phyloP scores from a whole-genome alignment of 2,329 filamentous ascomycete species.

The Colletotrichum cereale region DNA sequence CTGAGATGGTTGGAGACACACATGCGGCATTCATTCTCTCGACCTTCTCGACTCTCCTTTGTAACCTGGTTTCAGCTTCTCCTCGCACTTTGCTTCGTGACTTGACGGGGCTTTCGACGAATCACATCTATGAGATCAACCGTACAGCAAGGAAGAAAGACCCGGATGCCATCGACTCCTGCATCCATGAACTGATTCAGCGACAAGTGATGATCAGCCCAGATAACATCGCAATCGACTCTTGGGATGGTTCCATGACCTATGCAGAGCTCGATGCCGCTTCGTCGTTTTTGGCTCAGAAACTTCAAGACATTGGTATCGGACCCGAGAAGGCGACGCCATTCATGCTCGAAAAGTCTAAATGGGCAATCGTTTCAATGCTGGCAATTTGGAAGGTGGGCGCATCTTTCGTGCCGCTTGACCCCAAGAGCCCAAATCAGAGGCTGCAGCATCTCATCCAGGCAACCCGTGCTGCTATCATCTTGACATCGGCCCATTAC shows the following conservation, averaged over 20 bases:
- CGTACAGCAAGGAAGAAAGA: neutral
- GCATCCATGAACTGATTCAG: conserved; percentile 19
- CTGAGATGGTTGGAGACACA: conserved; percentile 1
- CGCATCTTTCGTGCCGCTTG: conserved; percentile 26
- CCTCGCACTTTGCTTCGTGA: neutral
- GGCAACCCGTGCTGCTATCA: neutral
- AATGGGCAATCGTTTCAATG: conserved; percentile 29
- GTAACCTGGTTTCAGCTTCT: neutral
- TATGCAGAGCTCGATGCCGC: conserved; percentile 40
- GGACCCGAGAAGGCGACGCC: conserved; percentile 38
- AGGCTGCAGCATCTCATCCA: conserved; percentile 20
- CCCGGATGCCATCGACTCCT: neutral
- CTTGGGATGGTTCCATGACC: conserved; percentile 34
- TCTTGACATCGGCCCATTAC: conserved; percentile 9
- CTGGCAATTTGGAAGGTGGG: conserved; percentile 32
- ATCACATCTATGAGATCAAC: neutral
- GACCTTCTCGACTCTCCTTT: conserved; percentile 12
- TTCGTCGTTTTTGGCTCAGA: conserved; percentile 38
- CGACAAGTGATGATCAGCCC: neutral
- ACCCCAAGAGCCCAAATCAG: conserved; percentile 23
- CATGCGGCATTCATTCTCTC: conserved; percentile 13
- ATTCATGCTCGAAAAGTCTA: conserved; percentile 26
- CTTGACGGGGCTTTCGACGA: neutral
- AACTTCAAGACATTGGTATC: conserved; percentile 38
- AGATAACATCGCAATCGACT: neutral